These are phyloP conservation scores for Populus deltoides DNA, from an alignment of 345 rosid species.

Conservation along the genomic window DNA sequence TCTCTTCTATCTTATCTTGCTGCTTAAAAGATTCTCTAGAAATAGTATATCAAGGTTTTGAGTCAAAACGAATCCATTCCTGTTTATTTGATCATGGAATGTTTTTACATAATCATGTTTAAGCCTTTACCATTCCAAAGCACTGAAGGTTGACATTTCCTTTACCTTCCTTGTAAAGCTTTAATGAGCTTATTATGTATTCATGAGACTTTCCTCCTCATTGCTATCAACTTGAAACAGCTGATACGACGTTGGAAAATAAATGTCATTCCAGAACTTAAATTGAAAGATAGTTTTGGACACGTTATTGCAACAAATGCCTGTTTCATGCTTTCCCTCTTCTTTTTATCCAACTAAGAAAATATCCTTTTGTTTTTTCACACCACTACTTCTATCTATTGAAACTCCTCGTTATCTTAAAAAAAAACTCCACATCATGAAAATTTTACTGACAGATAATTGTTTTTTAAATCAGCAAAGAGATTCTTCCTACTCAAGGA, in stretches of 20 bases:
- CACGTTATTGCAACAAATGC: background rate
- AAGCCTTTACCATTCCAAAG: background rate
- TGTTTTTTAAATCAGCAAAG: slow-evolving; percentile 37
- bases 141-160: background rate
- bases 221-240: background rate
- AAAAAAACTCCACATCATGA: background rate
- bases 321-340: background rate
- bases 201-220: background rate
- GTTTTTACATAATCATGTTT: background rate
- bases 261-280: background rate
- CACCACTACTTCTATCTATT: background rate
- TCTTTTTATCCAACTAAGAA: background rate
- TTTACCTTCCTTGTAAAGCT: background rate
- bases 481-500: slow-evolving; percentile 73
- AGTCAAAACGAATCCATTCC: background rate
- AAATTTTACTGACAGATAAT: background rate
- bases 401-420: background rate
- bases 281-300: background rate
- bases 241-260: background rate
- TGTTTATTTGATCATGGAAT: background rate
- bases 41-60: background rate
- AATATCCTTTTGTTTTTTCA: background rate
- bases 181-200: background rate
- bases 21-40: background rate
- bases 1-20: background rate